phyloP scores from a whole-genome alignment of 2,329 filamentous ascomycete species.

The Talaromyces sp. region DNA sequence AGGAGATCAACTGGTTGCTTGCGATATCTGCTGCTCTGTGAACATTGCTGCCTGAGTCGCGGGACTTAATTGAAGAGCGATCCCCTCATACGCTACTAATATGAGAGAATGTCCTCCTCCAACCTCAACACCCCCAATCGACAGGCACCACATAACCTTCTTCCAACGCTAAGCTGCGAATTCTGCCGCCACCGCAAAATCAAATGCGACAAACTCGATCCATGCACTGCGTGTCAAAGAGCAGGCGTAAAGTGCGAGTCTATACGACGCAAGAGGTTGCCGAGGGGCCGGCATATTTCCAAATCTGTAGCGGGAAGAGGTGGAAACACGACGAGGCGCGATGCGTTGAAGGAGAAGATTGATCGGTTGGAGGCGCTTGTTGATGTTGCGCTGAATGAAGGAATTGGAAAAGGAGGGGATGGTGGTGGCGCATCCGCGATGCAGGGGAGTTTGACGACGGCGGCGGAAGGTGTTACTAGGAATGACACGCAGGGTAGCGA shows the following conservation, averaged over 20 bases:
- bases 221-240: slow-evolving; percentile 22
- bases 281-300: slow-evolving; percentile 21
- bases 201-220: slow-evolving; percentile 21
- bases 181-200: slow-evolving; percentile 23
- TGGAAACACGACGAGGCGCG: neutral
- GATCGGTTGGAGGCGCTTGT: slow-evolving; percentile 19
- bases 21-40: neutral
- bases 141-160: neutral
- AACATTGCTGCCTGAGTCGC: neutral
- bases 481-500: neutral
- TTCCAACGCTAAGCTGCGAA: slow-evolving; percentile 21
- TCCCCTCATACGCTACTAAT: too few species aligned
- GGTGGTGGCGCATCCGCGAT: neutral
- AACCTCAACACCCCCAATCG: neutral
- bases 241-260: slow-evolving; percentile 20
- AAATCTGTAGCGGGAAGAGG: neutral
- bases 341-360: slow-evolving; percentile 19
- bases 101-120: neutral
- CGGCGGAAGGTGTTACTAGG: neutral
- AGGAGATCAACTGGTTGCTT: neutral
- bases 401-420: neutral
- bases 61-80: neutral
- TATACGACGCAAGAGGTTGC: slow-evolving; percentile 20
- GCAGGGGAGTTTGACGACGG: neutral
- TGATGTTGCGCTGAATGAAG: slow-evolving; percentile 8